A percentile compares a stretch with the other conserved stretches of the same genome.
These are phyloP conservation scores for Piloderma croceum DNA, from an alignment of 768 basidiomycete genomes.

Conservation along the genomic window DNA sequence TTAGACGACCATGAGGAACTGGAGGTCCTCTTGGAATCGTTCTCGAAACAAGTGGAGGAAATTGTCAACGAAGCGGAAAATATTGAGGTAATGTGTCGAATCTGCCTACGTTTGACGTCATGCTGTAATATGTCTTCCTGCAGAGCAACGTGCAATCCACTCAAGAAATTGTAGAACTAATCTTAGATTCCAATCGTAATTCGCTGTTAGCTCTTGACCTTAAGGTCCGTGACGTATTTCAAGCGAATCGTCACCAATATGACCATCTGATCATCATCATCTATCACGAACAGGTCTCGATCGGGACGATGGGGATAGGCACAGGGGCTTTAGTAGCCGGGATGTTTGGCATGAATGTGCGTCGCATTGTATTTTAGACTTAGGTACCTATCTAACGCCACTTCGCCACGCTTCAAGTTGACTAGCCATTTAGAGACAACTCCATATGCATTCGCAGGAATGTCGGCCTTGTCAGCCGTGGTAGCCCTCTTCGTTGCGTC, in stretches of 20 bases:
- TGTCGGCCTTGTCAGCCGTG: constrained; percentile 54
- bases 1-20: constrained; percentile 86
- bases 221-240: constrained; percentile 46
- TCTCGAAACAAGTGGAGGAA: constrained; percentile 95
- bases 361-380: constrained; percentile 26
- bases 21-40: constrained; percentile 89
- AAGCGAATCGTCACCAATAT: not conserved
- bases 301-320: constrained; percentile 89
- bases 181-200: constrained; percentile 94
- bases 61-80: constrained; percentile 90
- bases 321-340: constrained; percentile 87
- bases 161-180: constrained; percentile 96
- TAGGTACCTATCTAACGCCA: constrained; percentile 8
- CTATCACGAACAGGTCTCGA: constrained; percentile 61
- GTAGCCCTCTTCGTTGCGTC: constrained; percentile 59
- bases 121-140: not conserved
- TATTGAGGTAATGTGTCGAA: constrained; percentile 53
- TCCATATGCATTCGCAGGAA: constrained; percentile 67
- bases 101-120: not conserved
- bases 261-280: not conserved
- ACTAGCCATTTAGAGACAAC: constrained; percentile 67
- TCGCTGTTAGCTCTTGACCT: constrained; percentile 86
- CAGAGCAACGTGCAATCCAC: constrained; percentile 93
- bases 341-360: constrained; percentile 93
- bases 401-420: constrained; percentile 41